phyloP scores from a whole-genome alignment of 257 asterid species.

The Cinchona pubescens region DNA sequence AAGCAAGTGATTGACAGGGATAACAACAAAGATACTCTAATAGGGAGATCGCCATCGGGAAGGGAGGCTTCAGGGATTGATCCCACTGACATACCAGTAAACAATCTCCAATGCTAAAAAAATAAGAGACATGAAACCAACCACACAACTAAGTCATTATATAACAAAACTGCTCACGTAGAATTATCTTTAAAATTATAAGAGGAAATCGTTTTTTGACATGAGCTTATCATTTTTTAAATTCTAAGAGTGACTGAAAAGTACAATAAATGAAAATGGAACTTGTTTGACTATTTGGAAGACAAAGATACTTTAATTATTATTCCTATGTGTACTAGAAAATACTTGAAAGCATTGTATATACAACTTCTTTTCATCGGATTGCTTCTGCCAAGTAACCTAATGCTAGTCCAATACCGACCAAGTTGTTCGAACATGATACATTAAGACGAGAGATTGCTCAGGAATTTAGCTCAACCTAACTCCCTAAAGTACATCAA shows the following conservation, averaged over 20 bases:
- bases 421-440: neutral
- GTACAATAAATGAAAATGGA: neutral
- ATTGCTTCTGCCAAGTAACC: neutral
- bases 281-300: neutral
- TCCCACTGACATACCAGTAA: no score
- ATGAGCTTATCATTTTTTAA: neutral
- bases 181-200: neutral
- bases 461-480: neutral
- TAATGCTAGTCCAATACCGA: neutral
- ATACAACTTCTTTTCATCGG: neutral
- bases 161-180: neutral
- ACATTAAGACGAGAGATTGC: neutral
- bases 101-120: neutral
- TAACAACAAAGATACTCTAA: no score
- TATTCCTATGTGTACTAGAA: neutral
- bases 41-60: no score
- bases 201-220: neutral
- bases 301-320: neutral
- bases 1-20: no score
- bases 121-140: neutral
- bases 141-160: neutral
- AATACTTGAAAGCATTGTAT: neutral
- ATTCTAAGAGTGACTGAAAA: neutral
- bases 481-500: neutral
- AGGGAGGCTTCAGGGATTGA: no score